These are phyloP conservation scores for Solanum etuberosum DNA, from an alignment of 257 asterid species.

Conservation along the genomic window DNA sequence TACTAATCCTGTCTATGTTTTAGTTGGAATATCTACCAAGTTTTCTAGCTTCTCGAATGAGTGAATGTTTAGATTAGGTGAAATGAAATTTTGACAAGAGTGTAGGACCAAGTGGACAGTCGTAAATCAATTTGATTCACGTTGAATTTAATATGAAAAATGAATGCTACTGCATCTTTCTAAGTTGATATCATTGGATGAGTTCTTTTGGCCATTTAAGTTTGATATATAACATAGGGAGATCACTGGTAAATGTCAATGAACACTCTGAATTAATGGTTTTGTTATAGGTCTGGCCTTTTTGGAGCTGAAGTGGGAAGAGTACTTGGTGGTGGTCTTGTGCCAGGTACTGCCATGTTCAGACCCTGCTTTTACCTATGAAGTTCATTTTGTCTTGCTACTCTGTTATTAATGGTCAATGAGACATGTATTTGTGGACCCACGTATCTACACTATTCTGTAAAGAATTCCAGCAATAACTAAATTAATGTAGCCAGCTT, in stretches of 20 bases:
- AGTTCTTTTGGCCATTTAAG: neutral
- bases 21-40: neutral
- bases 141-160: neutral
- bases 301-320: conserved; percentile 94
- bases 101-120: neutral
- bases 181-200: neutral
- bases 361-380: neutral
- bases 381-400: neutral
- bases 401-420: neutral
- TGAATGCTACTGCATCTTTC: neutral
- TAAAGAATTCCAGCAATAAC: neutral
- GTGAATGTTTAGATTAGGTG: neutral
- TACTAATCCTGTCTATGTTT: neutral
- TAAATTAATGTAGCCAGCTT: neutral
- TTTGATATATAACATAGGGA: neutral
- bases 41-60: neutral
- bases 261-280: neutral
- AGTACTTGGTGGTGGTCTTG: conserved; percentile 98
- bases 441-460: neutral
- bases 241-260: neutral
- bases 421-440: neutral
- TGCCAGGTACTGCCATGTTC: conserved; percentile 51
- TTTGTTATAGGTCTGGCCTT: conserved; percentile 48
- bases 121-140: neutral
- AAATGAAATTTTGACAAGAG: neutral